Evolutionary conservation across 257 asterid genomes (phyloP).

Genomic region (Mitragyna speciosa): DNA sequence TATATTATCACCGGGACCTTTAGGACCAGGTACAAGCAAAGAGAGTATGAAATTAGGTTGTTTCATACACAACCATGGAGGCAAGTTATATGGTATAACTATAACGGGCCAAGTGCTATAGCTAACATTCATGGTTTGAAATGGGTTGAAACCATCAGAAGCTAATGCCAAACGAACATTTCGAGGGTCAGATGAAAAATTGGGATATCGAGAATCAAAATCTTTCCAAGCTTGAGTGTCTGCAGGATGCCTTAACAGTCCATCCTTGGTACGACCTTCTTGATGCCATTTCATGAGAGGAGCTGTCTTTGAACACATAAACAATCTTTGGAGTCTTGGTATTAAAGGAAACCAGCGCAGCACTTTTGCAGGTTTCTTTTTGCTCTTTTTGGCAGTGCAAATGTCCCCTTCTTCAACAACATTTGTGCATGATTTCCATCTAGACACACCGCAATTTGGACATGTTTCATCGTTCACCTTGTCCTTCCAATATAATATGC

Average conservation of each 20-base stretch:
- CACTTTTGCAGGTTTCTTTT: neutral
- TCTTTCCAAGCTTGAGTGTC: neutral
- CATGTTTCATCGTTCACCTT: neutral
- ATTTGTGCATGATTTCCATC: neutral
- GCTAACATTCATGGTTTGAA: neutral
- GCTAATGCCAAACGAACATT: neutral
- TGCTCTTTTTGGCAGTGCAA: neutral
- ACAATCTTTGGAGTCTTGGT: constrained; percentile 8
- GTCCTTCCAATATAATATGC: neutral
- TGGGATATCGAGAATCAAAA: neutral
- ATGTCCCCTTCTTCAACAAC: no score
- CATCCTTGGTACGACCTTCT: neutral
- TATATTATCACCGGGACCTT: neutral
- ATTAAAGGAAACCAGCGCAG: neutral
- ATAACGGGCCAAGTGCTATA: neutral
- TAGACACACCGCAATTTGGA: neutral
- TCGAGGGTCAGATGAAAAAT: neutral
- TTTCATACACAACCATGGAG: constrained; percentile 10
- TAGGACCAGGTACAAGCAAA: neutral
- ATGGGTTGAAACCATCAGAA: neutral
- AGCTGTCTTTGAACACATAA: neutral
- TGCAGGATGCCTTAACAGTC: neutral
- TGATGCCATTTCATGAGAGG: constrained; percentile 12
- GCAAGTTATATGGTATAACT: neutral
- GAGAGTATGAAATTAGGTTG: neutral